Evolutionary conservation across 345 rosid species (phyloP).

Genomic region (Durio zibethinus): DNA sequence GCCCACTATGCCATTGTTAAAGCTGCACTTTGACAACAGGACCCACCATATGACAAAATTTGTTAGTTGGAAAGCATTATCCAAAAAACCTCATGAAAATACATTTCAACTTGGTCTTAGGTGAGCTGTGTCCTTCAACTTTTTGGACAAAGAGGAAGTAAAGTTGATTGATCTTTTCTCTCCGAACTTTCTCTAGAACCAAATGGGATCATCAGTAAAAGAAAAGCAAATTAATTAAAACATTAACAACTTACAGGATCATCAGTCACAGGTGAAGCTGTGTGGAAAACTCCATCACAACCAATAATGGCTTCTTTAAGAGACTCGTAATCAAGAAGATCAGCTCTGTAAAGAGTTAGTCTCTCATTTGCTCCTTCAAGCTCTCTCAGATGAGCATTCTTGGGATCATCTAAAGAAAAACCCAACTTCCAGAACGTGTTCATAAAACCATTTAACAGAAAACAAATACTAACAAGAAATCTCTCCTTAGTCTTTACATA

Average conservation of each 20-base stretch:
- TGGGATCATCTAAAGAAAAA: slow-evolving; percentile 58
- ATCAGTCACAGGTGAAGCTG: slow-evolving; percentile 95
- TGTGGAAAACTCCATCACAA: slow-evolving; percentile 93
- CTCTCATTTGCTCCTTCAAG: slow-evolving; percentile 92
- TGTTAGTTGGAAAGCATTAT: too few relatives aligned
- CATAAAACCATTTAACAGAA: neutral
- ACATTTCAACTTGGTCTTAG: too few relatives aligned
- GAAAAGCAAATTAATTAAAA: neutral
- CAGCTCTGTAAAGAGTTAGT: slow-evolving; percentile 62
- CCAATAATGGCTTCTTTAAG: slow-evolving; percentile 65
- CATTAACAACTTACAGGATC: slow-evolving; percentile 65
- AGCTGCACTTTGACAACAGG: too few relatives aligned
- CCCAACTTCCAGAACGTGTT: neutral
- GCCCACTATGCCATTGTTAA: too few relatives aligned
- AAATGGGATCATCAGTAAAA: slow-evolving; percentile 2
- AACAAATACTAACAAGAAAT: neutral
- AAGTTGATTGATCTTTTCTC: neutral
- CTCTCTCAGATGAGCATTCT: slow-evolving; percentile 78
- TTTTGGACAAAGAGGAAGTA: neutral
- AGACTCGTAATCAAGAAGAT: slow-evolving; percentile 69
- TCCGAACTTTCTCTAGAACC: slow-evolving; percentile 24
- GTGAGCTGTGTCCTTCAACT: slow-evolving; percentile 7
- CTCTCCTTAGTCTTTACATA: neutral
- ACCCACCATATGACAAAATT: too few relatives aligned
- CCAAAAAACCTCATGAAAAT: too few relatives aligned